These are phyloP conservation scores for Malassezia furfur DNA, from an alignment of 1,284 basidiomycete genomes.

Conservation along the genomic window DNA sequence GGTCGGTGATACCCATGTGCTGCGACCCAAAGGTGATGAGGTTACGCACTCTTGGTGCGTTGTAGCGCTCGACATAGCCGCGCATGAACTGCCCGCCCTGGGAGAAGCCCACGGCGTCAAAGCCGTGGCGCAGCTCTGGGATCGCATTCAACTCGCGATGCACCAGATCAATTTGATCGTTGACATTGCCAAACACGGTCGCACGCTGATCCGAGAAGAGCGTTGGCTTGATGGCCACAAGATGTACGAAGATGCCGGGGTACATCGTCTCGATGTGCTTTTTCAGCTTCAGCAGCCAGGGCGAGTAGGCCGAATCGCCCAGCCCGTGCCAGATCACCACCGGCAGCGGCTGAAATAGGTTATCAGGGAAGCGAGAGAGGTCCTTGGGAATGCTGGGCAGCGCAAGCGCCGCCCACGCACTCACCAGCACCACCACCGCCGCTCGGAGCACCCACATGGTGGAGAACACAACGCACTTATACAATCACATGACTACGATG, in stretches of 20 bases:
- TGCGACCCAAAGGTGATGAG: constrained; percentile 63
- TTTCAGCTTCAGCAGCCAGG: constrained; percentile 58
- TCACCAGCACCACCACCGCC: not conserved
- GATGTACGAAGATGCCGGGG: constrained; percentile 77
- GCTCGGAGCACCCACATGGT: not conserved
- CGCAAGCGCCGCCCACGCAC: not conserved
- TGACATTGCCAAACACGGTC: constrained; percentile 67
- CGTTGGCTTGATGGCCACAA: constrained; percentile 50
- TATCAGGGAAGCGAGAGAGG: not conserved
- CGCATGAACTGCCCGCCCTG: constrained; percentile 58
- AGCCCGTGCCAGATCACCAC: constrained; percentile 93
- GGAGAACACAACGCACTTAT: not conserved
- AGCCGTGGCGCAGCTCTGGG: constrained; percentile 61
- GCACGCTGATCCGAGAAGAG: constrained; percentile 65
- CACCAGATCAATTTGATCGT: constrained; percentile 61
- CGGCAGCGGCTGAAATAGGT: constrained; percentile 11
- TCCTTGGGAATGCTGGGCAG: not conserved
- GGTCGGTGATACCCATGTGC: constrained; percentile 61
- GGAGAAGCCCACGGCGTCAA: constrained; percentile 43
- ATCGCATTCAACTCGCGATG: constrained; percentile 61
- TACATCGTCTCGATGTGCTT: constrained; percentile 61
- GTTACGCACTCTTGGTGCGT: constrained; percentile 49
- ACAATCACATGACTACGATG: constrained; percentile 1
- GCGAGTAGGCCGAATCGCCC: constrained; percentile 56
- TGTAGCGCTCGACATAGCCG: constrained; percentile 76